phyloP scores from a whole-genome alignment of 805 yeast species.

The Yarrowia osloensis region DNA sequence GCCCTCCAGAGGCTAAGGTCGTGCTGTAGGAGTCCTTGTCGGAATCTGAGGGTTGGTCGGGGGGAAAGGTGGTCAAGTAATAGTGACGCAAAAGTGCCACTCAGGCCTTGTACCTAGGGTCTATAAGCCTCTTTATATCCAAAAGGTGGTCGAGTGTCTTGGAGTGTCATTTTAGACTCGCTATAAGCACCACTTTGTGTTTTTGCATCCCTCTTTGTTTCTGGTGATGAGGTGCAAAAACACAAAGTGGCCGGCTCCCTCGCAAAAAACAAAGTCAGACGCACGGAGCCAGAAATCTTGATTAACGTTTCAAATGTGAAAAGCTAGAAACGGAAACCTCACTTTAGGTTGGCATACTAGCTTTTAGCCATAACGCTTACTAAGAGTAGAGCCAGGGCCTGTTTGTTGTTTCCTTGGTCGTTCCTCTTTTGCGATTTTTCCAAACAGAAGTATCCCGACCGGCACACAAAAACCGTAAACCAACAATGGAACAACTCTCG shows the following conservation, averaged over 20 bases:
- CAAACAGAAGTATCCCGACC: neutral
- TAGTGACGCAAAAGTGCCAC: constrained; percentile 24
- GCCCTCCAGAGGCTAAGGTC: constrained; percentile 3
- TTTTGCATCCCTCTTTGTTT: constrained; percentile 1
- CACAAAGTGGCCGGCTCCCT: neutral
- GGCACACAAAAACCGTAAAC: neutral
- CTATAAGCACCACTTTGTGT: constrained; percentile 17
- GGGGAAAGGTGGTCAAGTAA: neutral
- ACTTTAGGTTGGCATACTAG: neutral
- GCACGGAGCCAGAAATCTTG: neutral
- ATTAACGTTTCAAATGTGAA: constrained; percentile 13
- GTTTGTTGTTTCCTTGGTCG: neutral
- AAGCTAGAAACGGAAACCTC: constrained; percentile 3
- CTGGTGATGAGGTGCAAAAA: constrained; percentile 23
- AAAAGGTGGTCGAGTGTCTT: constrained; percentile 29
- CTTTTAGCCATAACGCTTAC: constrained; percentile 23
- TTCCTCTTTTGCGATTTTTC: neutral
- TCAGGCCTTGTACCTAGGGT: constrained; percentile 6
- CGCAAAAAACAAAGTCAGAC: neutral
- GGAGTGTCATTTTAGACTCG: constrained; percentile 15
- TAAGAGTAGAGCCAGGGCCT: constrained; percentile 18
- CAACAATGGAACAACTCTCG: neutral
- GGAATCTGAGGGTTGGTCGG: neutral
- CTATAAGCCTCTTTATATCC: constrained; percentile 26
- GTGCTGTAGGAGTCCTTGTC: neutral